A percentile compares a stretch with the other conserved stretches of the same genome.
phyloP scores from a whole-genome alignment of 2,329 filamentous ascomycete genomes.

The Pleoardoris graminearum region DNA sequence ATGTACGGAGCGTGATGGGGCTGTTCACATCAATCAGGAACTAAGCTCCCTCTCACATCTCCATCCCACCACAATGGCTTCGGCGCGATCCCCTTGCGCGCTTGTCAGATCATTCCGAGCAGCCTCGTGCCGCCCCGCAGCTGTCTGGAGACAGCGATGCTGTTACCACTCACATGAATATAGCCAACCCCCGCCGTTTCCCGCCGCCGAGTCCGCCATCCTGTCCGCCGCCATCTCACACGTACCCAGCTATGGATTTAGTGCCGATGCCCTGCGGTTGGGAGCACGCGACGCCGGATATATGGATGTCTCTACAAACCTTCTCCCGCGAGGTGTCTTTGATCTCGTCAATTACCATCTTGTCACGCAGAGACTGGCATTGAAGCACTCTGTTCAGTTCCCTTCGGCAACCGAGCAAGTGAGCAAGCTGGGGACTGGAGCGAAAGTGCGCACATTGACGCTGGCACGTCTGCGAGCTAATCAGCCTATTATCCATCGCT shows the following conservation, averaged over 20 bases:
- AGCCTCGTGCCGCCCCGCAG: slow-evolving; percentile 22
- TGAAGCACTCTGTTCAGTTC: slow-evolving; percentile 57
- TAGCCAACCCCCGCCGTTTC: slow-evolving; percentile 62
- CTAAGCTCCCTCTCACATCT: slow-evolving; percentile 14
- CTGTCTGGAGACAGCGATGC: slow-evolving; percentile 23
- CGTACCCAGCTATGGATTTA: slow-evolving; percentile 83
- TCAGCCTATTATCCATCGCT: slow-evolving; percentile 69
- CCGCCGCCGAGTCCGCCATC: slow-evolving; percentile 70
- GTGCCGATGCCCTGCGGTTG: slow-evolving; percentile 68
- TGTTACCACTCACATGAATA: slow-evolving; percentile 45
- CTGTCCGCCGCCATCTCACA: slow-evolving; percentile 79
- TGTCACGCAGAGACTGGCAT: slow-evolving; percentile 63
- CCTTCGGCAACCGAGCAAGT: slow-evolving; percentile 35
- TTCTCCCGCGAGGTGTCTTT: slow-evolving; percentile 79
- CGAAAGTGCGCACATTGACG: slow-evolving; percentile 70
- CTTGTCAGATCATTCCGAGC: slow-evolving; percentile 30
- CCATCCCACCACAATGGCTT: slow-evolving; percentile 32
- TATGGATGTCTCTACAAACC: slow-evolving; percentile 79
- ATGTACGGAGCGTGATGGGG: slow-evolving; percentile 17
- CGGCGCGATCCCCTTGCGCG: slow-evolving; percentile 29
- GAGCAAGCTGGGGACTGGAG: slow-evolving; percentile 55
- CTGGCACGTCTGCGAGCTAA: slow-evolving; percentile 81
- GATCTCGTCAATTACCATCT: slow-evolving; percentile 81
- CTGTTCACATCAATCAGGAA: slow-evolving; percentile 19
- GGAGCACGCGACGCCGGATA: slow-evolving; percentile 86